Conservation (phyloP, 805 yeast genomes). For the Kluyveromyces nonfermentans region DNA sequence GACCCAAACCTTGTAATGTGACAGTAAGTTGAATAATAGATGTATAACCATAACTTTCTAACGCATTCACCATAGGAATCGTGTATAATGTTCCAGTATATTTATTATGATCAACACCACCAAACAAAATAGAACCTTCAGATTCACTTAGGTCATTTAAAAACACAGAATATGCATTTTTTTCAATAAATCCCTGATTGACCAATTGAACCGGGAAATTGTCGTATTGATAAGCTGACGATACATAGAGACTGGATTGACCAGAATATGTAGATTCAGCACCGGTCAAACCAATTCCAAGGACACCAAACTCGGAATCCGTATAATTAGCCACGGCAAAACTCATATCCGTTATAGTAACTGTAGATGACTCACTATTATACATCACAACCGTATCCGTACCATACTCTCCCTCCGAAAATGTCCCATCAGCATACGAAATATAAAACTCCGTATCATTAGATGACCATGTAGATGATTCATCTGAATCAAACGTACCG, state of each 20-base stretch:
- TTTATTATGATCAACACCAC: constrained; percentile 61
- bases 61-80: constrained; percentile 41
- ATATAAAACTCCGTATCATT: constrained; percentile 34
- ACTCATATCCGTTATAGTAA: constrained; percentile 37
- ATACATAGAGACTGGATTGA: constrained; percentile 7
- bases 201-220: constrained; percentile 60
- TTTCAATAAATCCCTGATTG: constrained; percentile 45
- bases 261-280: constrained; percentile 53
- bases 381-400: constrained; percentile 51
- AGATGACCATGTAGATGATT: constrained; percentile 18
- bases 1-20: constrained; percentile 23
- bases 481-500: constrained; percentile 27
- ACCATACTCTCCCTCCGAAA: constrained; percentile 36
- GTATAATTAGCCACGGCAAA: constrained; percentile 68
- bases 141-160: constrained; percentile 36
- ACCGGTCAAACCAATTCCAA: constrained; percentile 64
- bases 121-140: constrained; percentile 55
- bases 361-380: constrained; percentile 28
- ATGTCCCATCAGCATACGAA: constrained; percentile 44
- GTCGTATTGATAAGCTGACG: constrained; percentile 38
- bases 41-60: constrained; percentile 10
- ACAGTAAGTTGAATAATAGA: constrained; percentile 18
- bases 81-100: constrained; percentile 43
- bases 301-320: constrained; percentile 56
- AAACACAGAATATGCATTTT: constrained; percentile 53